phyloP scores from a whole-genome alignment of 108 stramenopile species.

The Heterococcus sp. region DNA sequence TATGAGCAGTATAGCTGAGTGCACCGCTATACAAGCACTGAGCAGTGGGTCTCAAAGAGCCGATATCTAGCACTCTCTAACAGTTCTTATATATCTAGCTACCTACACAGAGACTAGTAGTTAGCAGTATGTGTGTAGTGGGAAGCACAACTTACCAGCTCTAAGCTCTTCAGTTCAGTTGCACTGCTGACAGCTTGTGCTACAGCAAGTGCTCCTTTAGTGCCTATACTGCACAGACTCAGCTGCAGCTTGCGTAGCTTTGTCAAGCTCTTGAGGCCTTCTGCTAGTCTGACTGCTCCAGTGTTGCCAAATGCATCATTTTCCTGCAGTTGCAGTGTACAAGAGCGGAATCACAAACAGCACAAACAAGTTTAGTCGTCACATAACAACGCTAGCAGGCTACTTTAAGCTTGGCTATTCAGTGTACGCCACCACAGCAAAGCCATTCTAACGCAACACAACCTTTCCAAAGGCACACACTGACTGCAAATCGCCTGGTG shows the following conservation, averaged over 20 bases:
- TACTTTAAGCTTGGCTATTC: too few species aligned
- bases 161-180: background rate
- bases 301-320: background rate
- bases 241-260: background rate
- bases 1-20: background rate
- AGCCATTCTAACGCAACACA: too few species aligned
- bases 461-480: too few species aligned
- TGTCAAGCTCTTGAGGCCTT: background rate
- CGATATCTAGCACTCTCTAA: background rate
- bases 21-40: background rate
- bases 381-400: too few species aligned
- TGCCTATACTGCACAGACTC: background rate
- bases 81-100: too few species aligned
- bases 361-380: too few species aligned
- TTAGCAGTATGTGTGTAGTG: too few species aligned
- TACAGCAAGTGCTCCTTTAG: background rate
- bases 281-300: background rate
- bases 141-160: background rate
- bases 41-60: background rate
- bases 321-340: too few species aligned
- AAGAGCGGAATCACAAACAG: too few species aligned
- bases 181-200: background rate
- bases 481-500: too few species aligned
- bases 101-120: too few species aligned
- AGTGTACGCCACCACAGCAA: too few species aligned